Evolutionary conservation across 306 rosid genomes (phyloP).

Genomic region (Vicia sativa): DNA sequence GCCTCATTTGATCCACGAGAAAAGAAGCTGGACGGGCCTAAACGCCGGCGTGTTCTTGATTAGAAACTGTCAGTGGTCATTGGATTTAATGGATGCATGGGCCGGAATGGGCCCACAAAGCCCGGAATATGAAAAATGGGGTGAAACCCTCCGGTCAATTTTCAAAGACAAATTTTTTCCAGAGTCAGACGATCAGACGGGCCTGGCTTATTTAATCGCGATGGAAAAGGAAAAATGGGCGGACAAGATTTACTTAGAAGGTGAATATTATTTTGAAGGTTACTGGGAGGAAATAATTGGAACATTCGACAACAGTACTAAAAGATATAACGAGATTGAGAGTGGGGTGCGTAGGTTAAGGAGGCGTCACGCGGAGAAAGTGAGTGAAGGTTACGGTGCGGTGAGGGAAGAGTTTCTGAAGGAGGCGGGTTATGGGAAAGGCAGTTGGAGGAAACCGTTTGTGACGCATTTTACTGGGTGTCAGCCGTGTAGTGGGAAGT

Average conservation of each 20-base stretch:
- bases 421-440: conserved; percentile 52
- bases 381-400: conserved; percentile 62
- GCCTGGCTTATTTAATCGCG: conserved; percentile 72
- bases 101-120: conserved; percentile 91
- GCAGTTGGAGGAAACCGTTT: conserved; percentile 74
- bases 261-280: conserved; percentile 71
- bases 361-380: conserved; percentile 77
- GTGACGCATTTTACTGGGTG: conserved; percentile 89
- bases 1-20: conserved; percentile 57
- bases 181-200: conserved; percentile 94
- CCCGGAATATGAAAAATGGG: conserved; percentile 71
- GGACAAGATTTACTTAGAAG: conserved; percentile 70
- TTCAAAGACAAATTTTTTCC: conserved; percentile 79
- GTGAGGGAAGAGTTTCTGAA: conserved; percentile 51
- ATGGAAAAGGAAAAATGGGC: conserved; percentile 62
- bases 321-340: conserved; percentile 50
- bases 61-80: conserved; percentile 86
- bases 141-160: conserved; percentile 47
- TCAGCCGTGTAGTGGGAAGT: conserved; percentile 87
- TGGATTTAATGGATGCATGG: conserved; percentile 78
- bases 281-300: conserved; percentile 72
- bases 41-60: conserved; percentile 89
- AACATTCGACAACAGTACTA: conserved; percentile 46
- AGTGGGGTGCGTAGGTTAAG: conserved; percentile 45
- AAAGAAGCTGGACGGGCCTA: conserved; percentile 86